A percentile compares a stretch with the other conserved stretches of the same genome.
Evolutionary conservation across 257 asterid genomes (phyloP).

Genomic region (Solanum peruvianum): DNA sequence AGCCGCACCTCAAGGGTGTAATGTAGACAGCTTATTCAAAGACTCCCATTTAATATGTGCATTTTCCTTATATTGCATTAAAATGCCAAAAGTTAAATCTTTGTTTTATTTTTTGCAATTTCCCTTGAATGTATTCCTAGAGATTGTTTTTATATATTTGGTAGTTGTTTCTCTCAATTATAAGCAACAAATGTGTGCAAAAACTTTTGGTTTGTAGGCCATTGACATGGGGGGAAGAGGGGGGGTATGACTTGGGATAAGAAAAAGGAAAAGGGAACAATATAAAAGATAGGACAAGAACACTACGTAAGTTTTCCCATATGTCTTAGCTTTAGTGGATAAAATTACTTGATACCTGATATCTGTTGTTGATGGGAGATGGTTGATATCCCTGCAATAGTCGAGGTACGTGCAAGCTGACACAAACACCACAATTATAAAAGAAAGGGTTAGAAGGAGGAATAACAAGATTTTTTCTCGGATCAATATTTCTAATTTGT

Average conservation of each 20-base stretch:
- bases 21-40: background rate
- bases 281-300: background rate
- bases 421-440: background rate
- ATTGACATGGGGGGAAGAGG: no score
- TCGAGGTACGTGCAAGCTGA: background rate
- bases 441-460: background rate
- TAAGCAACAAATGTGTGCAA: background rate
- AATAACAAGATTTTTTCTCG: background rate
- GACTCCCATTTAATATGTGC: background rate
- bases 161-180: background rate
- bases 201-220: background rate
- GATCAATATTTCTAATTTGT: background rate
- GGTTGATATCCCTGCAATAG: background rate
- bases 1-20: background rate
- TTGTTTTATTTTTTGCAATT: background rate
- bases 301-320: no score
- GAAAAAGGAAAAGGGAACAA: background rate
- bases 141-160: background rate
- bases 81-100: background rate
- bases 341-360: background rate
- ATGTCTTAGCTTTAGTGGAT: background rate
- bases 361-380: rapidly evolving
- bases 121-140: background rate
- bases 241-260: background rate
- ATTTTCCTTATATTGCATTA: background rate